Evolutionary conservation across 2,329 filamentous ascomycete genomes (phyloP).

Genomic region (Davidsoniella eucalypti): DNA sequence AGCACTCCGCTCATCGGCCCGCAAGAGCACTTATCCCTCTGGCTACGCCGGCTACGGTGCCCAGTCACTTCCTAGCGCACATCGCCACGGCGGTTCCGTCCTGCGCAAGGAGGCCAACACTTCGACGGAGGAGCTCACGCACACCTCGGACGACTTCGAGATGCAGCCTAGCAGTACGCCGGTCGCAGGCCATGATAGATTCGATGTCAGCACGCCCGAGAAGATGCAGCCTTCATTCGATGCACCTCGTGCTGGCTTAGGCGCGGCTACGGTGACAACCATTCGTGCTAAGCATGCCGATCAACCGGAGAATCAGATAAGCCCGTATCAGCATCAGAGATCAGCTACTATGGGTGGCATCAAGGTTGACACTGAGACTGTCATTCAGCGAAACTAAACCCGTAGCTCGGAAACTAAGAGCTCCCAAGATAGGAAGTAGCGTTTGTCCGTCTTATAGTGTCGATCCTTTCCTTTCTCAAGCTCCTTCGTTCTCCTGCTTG

Average conservation of each 20-base stretch:
- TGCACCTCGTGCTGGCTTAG: neutral
- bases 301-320: neutral
- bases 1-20: neutral
- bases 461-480: too few species aligned
- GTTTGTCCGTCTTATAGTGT: too few species aligned
- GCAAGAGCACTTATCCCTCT: neutral
- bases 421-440: too few species aligned
- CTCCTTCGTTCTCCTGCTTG: too few species aligned
- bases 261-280: neutral
- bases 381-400: slow-evolving; percentile 1
- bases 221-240: slow-evolving; percentile 1
- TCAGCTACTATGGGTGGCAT: slow-evolving; percentile 8
- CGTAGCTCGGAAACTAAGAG: too few species aligned
- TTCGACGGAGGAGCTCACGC: slow-evolving; percentile 6
- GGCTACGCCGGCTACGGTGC: slow-evolving; percentile 3
- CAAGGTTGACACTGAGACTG: slow-evolving; percentile 7
- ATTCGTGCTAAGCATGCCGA: neutral
- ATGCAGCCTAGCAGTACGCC: neutral
- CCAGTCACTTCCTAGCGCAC: neutral
- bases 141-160: slow-evolving; percentile 3
- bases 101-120: slow-evolving; percentile 1
- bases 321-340: neutral
- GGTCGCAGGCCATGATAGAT: neutral
- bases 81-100: neutral
- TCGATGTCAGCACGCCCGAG: neutral